Conservation (phyloP, 2,329 filamentous ascomycete species). For the Penicillium sp. region DNA sequence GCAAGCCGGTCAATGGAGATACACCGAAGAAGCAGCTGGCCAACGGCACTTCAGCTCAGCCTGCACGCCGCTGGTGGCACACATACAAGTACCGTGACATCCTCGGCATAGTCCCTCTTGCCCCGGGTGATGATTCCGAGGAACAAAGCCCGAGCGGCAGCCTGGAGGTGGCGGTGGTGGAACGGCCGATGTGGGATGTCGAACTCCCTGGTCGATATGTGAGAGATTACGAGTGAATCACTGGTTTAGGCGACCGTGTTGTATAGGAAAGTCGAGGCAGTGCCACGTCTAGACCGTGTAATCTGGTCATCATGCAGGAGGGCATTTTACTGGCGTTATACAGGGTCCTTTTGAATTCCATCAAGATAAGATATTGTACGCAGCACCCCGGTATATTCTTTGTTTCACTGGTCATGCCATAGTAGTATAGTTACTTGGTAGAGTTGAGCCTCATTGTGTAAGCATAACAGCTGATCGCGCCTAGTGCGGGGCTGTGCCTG, state of each 20-base stretch:
- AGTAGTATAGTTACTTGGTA: background rate
- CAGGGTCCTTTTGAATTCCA: slow-evolving; percentile 10
- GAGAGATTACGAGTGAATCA: slow-evolving; percentile 48
- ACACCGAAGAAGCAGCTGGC: slow-evolving; percentile 26
- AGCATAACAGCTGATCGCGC: slow-evolving; percentile 10
- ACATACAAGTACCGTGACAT: slow-evolving; percentile 95
- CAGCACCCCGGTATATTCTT: background rate
- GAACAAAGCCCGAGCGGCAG: slow-evolving; percentile 22
- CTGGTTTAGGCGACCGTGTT: slow-evolving; percentile 1
- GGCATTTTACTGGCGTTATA: slow-evolving; percentile 22
- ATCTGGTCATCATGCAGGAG: slow-evolving; percentile 18
- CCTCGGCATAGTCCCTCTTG: slow-evolving; percentile 64
- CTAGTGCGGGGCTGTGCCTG: slow-evolving; percentile 9
- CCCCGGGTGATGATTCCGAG: slow-evolving; percentile 34
- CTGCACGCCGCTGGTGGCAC: slow-evolving; percentile 57
- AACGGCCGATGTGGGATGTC: slow-evolving; percentile 78
- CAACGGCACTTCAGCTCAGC: slow-evolving; percentile 25
- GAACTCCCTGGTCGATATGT: slow-evolving; percentile 70
- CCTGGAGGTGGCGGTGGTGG: slow-evolving; percentile 77
- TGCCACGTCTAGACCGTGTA: slow-evolving; percentile 11
- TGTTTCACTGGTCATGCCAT: background rate
- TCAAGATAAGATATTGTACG: slow-evolving; percentile 9
- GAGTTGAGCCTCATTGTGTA: background rate
- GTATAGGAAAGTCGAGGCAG: slow-evolving; percentile 5
- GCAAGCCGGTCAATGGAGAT: slow-evolving; percentile 10